Conservation (phyloP, 805 yeast species). For the Saccharomyces paradoxus region DNA sequence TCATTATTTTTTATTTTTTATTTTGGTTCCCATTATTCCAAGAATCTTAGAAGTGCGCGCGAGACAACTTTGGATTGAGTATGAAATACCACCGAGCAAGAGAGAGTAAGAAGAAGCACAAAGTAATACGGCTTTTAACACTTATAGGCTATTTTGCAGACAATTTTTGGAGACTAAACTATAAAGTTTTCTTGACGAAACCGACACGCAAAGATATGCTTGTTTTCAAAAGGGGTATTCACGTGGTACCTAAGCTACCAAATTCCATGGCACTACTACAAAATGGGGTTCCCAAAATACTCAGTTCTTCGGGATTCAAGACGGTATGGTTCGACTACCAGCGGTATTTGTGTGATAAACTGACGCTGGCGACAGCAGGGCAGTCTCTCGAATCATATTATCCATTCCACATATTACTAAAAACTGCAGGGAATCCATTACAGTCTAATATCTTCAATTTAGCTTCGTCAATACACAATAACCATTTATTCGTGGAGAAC, state of each 20-base stretch:
- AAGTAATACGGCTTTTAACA: neutral
- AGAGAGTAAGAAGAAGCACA: neutral
- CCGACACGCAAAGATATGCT: neutral
- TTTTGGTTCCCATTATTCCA: neutral
- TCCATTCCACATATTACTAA: conserved; percentile 61
- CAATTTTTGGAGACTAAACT: neutral
- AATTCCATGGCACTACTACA: conserved; percentile 10
- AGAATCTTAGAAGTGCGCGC: neutral
- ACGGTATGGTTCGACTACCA: conserved; percentile 81
- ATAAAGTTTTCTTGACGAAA: neutral
- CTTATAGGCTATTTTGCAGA: neutral
- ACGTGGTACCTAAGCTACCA: conserved; percentile 27
- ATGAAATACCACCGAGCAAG: neutral
- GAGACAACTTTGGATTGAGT: neutral
- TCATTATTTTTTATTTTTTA: conserved; percentile 21
- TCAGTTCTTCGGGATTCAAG: conserved; percentile 47
- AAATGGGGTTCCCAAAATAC: conserved; percentile 25
- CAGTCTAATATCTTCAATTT: conserved; percentile 66
- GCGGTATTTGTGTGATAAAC: conserved; percentile 47
- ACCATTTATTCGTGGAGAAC: conserved; percentile 79
- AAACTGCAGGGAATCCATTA: conserved; percentile 58
- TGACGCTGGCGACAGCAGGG: conserved; percentile 62
- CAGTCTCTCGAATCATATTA: conserved; percentile 69
- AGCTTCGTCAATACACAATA: conserved; percentile 88
- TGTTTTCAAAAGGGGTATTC: conserved; percentile 22